phyloP scores from a whole-genome alignment of 2,329 filamentous ascomycete genomes.

The Botrytis fragariae region DNA sequence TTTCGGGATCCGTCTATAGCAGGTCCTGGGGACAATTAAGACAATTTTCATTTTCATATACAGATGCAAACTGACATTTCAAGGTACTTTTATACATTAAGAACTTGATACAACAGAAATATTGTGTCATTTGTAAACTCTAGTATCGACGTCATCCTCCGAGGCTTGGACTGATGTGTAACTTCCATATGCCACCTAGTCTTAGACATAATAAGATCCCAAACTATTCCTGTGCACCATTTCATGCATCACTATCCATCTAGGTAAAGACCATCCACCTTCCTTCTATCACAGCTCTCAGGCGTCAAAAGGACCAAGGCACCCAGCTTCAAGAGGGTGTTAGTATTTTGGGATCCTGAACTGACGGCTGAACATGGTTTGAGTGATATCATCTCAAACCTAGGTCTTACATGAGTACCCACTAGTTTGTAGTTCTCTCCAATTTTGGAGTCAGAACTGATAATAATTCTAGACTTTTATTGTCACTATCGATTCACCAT shows the following conservation, averaged over 20 bases:
- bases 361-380: not conserved
- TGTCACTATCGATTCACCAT: not conserved
- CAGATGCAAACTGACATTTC: no score
- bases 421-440: not conserved
- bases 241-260: rapidly evolving
- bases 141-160: rapidly evolving
- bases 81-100: no score
- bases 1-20: no score
- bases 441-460: rapidly evolving
- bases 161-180: no score
- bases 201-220: not conserved
- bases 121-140: no score
- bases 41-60: no score
- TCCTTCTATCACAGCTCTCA: not conserved
- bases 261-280: not conserved
- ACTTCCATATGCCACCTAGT: not conserved
- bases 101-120: not conserved
- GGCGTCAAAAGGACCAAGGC: not conserved
- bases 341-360: not conserved
- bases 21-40: no score
- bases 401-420: rapidly evolving
- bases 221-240: not conserved
- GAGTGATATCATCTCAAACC: rapidly evolving
- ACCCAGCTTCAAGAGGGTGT: no score
- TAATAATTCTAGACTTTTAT: rapidly evolving